Percentiles rank a stretch among this genome's conserved stretches.
These are phyloP conservation scores for Microcyclospora tardicrescens DNA, from an alignment of 2,329 filamentous ascomycete species.

Conservation along the genomic window DNA sequence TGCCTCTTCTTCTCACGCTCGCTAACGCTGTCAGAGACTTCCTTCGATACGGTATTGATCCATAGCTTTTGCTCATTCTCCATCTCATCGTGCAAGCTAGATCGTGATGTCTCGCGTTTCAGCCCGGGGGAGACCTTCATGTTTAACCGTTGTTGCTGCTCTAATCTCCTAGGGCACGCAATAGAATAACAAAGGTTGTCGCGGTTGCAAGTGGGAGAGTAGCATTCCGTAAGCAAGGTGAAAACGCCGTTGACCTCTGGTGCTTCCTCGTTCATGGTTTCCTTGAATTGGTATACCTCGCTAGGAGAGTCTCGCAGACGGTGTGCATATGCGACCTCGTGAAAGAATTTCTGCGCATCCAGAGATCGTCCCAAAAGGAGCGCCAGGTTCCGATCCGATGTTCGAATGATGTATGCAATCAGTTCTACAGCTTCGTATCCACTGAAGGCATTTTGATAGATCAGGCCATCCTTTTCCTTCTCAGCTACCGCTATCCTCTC, in stretches of 20 bases:
- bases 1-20: constrained; percentile 95
- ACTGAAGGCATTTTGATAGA: constrained; percentile 94
- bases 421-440: constrained; percentile 92
- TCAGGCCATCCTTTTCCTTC: constrained; percentile 88
- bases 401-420: constrained; percentile 92
- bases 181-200: constrained; percentile 97
- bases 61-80: constrained; percentile 95
- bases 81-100: constrained; percentile 65
- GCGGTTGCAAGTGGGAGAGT: constrained; percentile 90
- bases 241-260: constrained; percentile 91
- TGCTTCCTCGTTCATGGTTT: constrained; percentile 77
- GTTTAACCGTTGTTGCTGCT: constrained; percentile 90
- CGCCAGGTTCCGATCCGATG: constrained; percentile 87
- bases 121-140: constrained; percentile 84
- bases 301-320: constrained; percentile 82
- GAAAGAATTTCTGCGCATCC: constrained; percentile 97
- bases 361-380: constrained; percentile 79
- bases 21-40: constrained; percentile 76
- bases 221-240: constrained; percentile 89
- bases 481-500: constrained; percentile 78
- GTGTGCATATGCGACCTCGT: constrained; percentile 97
- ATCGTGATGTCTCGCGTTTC: constrained; percentile 55
- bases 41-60: constrained; percentile 97
- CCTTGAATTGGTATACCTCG: constrained; percentile 94
- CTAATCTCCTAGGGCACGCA: constrained; percentile 80